Base-by-base conservation (phyloP, 768 basidiomycete species). In the Floccularia luteovirens region DNA sequence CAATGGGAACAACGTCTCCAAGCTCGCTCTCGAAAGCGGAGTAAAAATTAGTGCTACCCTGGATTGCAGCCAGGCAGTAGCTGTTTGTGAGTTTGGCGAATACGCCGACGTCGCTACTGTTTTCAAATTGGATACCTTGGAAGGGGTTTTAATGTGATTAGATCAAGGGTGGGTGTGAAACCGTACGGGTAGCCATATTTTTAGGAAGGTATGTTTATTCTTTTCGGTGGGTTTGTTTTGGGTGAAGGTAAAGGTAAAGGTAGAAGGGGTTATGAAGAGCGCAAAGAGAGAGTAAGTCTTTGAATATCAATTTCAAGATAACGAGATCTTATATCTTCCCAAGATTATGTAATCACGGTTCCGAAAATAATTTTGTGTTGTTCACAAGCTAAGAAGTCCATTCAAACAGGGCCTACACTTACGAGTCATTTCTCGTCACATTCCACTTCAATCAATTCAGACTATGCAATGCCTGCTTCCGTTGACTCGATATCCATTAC, bases 61-160 rank as follows among this genome's bases (percentile, higher is more conserved):
- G 85, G 57, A 97, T 77, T 47, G 92, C 90, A 53, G 77, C 79
- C 35, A 99, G 80, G 66, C 94, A 97, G 75, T 96, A 99, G 56
- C 82, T 88, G 73, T 99, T 98, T 55, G 94, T 97, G 55, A 98
- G 75, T 66, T 96, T 96, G 54, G 91, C 72, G 66, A 98, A 99
- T 31, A 99, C 94, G 53, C 94, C 94, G 53, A 99, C 77, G 55
- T 98, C 92, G 64, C 82, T 84, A 67, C 77, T 85, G 67, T 92
- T 93, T 69, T 93, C 90, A 58, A 91, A 93, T 69, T 91, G 88
- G 48, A 89, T 68, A 60, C 90, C 89, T 91, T 55, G 36, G 35
- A 35, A 28, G 24, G 24, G 49, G 8, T 30, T 34, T 30, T 21
- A 16, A 23, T 11, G 6, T 14, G 11, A 19, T 39, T 13, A 31